Percentiles rank a stretch among this genome's conserved stretches.
Conservation (phyloP, 2,329 filamentous ascomycete species). For the Fusarium coicis region DNA sequence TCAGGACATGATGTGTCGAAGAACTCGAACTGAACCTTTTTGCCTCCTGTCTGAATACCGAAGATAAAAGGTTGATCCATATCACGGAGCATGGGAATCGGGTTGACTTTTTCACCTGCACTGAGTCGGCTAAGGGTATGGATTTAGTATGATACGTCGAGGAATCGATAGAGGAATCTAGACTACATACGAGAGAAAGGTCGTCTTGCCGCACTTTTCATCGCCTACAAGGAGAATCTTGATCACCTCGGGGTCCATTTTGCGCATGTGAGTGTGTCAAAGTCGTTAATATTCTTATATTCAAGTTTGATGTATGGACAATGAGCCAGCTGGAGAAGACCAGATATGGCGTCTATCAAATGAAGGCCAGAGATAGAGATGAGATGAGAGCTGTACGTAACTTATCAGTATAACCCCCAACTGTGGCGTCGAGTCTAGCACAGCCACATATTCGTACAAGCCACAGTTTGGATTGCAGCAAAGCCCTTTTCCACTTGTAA, state of each 20-base stretch:
- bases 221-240: constrained; percentile 70
- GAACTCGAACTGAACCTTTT: constrained; percentile 66
- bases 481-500: constrained; percentile 41
- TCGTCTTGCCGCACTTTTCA: constrained; percentile 68
- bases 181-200: constrained; percentile 67
- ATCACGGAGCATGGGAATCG: constrained; percentile 64
- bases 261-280: not conserved
- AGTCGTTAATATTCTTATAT: not conserved
- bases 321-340: not conserved
- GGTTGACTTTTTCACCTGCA: constrained; percentile 53
- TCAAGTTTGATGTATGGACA: not conserved
- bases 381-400: constrained; percentile 42
- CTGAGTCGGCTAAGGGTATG: constrained; percentile 61
- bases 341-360: constrained; percentile 18
- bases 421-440: constrained; percentile 21
- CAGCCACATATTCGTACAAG: constrained; percentile 26
- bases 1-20: constrained; percentile 69
- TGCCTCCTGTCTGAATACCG: constrained; percentile 56
- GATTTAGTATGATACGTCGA: constrained; percentile 14
- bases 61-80: constrained; percentile 70
- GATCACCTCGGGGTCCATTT: constrained; percentile 61
- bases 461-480: constrained; percentile 33
- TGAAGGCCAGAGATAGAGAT: constrained; percentile 29
- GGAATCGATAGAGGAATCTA: constrained; percentile 14
- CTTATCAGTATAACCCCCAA: constrained; percentile 32